Evolutionary conservation across 331 rosid species (phyloP), one percentile per base, ranked within the genome.

Genomic region (Arachis monticola): DNA sequence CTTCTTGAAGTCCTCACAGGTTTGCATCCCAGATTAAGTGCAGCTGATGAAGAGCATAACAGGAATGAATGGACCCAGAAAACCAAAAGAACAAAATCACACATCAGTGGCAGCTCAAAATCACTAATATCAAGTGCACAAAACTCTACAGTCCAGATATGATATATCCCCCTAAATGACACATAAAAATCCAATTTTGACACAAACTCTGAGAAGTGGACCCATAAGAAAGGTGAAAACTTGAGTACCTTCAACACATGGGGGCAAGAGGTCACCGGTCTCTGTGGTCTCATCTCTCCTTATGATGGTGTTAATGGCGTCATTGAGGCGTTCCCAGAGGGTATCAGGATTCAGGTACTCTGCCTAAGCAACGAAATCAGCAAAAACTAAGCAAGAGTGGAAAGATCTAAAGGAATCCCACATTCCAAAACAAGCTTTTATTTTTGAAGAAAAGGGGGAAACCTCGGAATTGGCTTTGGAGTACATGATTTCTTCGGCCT

Each of bases 401-500:
- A 79, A 81, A 77, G 87, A 85, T 83, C 89, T 68, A 78, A 10
- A 48, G 40, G 75, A 77, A 13, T 10, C 59, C 74, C 60, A 68
- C 83, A 80, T 80, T 80, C 73, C 70, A 53, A 53, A 53, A 17
- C 51, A 10, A 55, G 50, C 63, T 70, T 79, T 56, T 57, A n/a
- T 0, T 17, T 17, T 17, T 17, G 22, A 0, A n/a, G n/a, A 31
- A 22, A 77, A 74, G 10, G 5, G 58, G 59, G 81, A 41, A 55
- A 92, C 99, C 98, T 95, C 99, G 14, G 99, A 95, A 84, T 90
- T 90, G 32, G 99, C 99, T 76, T 95, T 95, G 73, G 99, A 95
- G 83, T 95, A 95, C 93, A 95, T 90, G 83, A 95, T 95, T 88
- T 92, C 97, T 79, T 95, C 99, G 31, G 98, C 99, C 82, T 70